Evolutionary conservation across 495 filamentous ascomycete species (phyloP), one percentile per base, ranked within the genome.

Genomic region (Podospora tetraspora): DNA sequence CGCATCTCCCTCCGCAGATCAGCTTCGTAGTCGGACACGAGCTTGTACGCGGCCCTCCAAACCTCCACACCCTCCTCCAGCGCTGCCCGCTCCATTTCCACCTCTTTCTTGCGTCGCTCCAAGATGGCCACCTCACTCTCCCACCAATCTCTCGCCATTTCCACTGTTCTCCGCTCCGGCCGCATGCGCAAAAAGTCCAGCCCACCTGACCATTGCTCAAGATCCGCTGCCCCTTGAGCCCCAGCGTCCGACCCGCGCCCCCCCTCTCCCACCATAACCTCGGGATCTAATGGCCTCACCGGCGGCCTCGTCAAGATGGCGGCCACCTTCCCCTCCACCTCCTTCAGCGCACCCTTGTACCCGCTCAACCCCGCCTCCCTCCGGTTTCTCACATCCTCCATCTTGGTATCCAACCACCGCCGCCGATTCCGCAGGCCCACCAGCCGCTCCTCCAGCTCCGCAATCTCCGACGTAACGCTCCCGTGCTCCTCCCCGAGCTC

Each of bases 1-100:
- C 70, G 67, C 82, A 96, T 87, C 63, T 87, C 82, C 24, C 76
- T 73, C 61, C 84, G 80, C 27, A 97, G 74, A 1, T 78, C 76
- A 25, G 79, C 83, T 73, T 98, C 94, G 72, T 96, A 94, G 8
- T 83, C 81, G 9, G 80, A 80, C 0, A 97, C 84, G 23, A 90
- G 80, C 19, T 79, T 75, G 9, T 92, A 74, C 2, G 89, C 87
- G 57, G 88, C 84, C 68, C 90, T 86, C 95, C 95, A 99, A 24
- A 96, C 79, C 62, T 85, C 80, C 5, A 86, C 90, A 8, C 95
- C 95, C 72, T 95, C 91, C 60, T 95, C 89, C n/a, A 97, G 77
- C 0, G 94, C 95, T 8, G 80, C 72, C 25, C 87, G 86, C 74
- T 99, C 94, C 58, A 79, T 79, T 69, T 91, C 83, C 8, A 92